Evolutionary conservation across 768 basidiomycete genomes (phyloP), one percentile per base, ranked within the genome.

Genomic region (Naganishia kalamii): DNA sequence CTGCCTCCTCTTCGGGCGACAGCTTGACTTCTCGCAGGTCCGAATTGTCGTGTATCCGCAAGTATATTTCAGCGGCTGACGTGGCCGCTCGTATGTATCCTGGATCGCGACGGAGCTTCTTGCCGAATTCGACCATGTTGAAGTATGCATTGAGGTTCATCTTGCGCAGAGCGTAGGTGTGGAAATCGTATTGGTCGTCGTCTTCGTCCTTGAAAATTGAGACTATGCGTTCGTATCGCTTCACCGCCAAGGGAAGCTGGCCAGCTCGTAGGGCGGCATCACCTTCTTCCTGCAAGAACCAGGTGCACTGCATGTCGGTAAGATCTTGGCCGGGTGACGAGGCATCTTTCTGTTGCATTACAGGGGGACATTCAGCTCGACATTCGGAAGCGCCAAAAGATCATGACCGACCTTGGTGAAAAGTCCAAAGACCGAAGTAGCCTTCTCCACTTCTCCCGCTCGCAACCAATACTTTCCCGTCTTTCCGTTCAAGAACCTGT

Each of bases 101-200:
- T 3, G 88, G 85, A 79, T 92, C 87, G 48, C 87, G 85, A 15
- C 88, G 84, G 19, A 97, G 79, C 30, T 79, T 79, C 75, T 94
- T 88, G 76, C 90, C 92, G 86, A 88, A 96, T 47, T 82, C 79
- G 50, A 94, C 79, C 71, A 94, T 80, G 60, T 92, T 93, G 66
- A 3, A 43, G 75, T 98, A 98, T 13, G 90, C 85, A 60, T 86
- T 87, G 35, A 98, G 79, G 8, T 89, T 94, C 71, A 87, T 89
- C 71, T 89, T 92, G 60, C 96, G 86, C 70, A 97, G 70, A 69
- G 90, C 90, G 77, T 97, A 99, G 7, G 88, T 86, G 76, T 99
- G 96, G 82, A 99, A 99, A 77, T 99, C 96, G 71, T 88, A 97
- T 78, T 98, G 92, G 72, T 96, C 93, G 70, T 97, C 92, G 69